Base-by-base conservation (phyloP, 1,284 basidiomycete genomes). In the Athelia psychrophila region DNA sequence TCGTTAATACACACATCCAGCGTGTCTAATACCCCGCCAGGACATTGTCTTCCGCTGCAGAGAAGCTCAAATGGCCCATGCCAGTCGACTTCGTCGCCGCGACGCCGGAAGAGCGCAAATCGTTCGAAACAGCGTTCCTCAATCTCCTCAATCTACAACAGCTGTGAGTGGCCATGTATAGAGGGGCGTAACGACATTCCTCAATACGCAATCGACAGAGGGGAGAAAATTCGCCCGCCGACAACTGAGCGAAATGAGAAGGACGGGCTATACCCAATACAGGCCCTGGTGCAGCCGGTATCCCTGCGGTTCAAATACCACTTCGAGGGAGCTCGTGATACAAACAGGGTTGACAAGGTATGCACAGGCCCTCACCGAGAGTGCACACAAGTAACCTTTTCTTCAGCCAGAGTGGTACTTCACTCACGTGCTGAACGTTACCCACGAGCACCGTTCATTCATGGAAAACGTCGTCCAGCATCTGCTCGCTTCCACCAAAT, bases 371-470 rank as follows among this genome's bases (percentile, higher is more conserved):
- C 45, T 18, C n/a, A 24, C 9, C 33, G 22, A 33, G 22, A 6
- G 5, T 38, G 16, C 47, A 47, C 38, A 42, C 27, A 30, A 30
- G 6, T 30, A 30, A 30, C 44, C 46, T 35, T 35, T 40, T 35
- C 42, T 51, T 20, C 62, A 95, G 91, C 96, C 96, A 1, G 97
- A 98, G 68, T 99, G 96, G 93, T 98, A 92, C 61, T 91, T 99
- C 61, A 88, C 92, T 2, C 92, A 98, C 66, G 78, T 98, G 16
- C 76, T 92, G 24, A 93, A 97, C 60, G 79, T 87, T 50, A 78
- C 84, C 30, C 91, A 92, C 60, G 89, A 94, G 54, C 93, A 96
- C 59, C 76, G 81, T 32, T 63, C 77, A 19, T 93, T 98, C 70
- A 82, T 94, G 75, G 79, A 90, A 53, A 70, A 71, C n/a, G 77